These are phyloP conservation scores for Drosera capensis DNA, from an alignment of 148 eudicot species.

Conservation along the genomic window DNA sequence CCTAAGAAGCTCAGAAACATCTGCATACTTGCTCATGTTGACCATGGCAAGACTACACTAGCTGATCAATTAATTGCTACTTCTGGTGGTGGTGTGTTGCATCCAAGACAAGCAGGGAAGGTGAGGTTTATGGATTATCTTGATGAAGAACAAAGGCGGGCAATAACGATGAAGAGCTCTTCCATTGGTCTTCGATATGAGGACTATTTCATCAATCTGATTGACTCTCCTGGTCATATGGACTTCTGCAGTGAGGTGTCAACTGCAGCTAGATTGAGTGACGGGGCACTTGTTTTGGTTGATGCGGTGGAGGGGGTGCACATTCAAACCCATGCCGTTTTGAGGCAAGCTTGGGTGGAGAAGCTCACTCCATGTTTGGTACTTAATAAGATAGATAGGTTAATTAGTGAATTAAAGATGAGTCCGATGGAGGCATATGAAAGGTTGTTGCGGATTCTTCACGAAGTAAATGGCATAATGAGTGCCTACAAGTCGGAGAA, in stretches of 20 bases:
- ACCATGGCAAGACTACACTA: constrained; percentile 89
- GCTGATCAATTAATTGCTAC: constrained; percentile 89
- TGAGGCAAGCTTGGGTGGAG: constrained; percentile 94
- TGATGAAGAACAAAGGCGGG: constrained; percentile 89
- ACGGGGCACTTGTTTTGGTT: constrained; percentile 77
- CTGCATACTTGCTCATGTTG: constrained; percentile 92
- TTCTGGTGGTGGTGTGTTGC: constrained; percentile 65
- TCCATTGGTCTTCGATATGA: constrained; percentile 51
- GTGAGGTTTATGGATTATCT: constrained; percentile 73
- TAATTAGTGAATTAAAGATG: constrained; percentile 62
- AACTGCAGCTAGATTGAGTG: constrained; percentile 84
- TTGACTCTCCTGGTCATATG: constrained; percentile 97
- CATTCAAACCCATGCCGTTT: constrained; percentile 90
- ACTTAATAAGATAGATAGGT: constrained; percentile 86
- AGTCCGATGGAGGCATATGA: constrained; percentile 78
- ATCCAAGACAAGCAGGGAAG: constrained; percentile 82
- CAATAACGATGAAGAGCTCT: constrained; percentile 88
- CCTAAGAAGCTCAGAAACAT: constrained; percentile 46
- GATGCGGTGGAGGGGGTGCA: constrained; percentile 98
- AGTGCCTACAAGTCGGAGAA: constrained; percentile 79
- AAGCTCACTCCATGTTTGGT: constrained; percentile 84
- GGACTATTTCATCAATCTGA: constrained; percentile 42
- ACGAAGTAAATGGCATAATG: constrained; percentile 78
- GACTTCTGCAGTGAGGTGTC: constrained; percentile 96
- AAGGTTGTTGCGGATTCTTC: constrained; percentile 65